A percentile compares a stretch with the other conserved stretches of the same genome.
Evolutionary conservation across 2,329 filamentous ascomycete species (phyloP).

Genomic region (Colletotrichum phormii): DNA sequence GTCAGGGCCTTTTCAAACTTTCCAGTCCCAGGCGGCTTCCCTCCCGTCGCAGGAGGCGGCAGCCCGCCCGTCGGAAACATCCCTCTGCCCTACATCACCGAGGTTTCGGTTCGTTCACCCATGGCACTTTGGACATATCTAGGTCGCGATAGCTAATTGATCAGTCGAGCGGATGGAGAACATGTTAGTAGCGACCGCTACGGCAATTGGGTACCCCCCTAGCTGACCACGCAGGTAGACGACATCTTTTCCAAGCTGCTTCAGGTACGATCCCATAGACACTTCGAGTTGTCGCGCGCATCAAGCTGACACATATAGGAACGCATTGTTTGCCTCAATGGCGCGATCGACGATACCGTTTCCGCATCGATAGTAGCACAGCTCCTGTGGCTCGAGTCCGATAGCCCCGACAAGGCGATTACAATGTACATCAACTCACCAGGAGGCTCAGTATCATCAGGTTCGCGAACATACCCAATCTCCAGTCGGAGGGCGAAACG

Average conservation of each 20-base stretch:
- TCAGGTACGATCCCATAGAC: constrained; percentile 62
- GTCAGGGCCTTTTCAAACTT: constrained; percentile 57
- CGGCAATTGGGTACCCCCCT: constrained; percentile 39
- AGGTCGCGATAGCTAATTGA: constrained; percentile 41
- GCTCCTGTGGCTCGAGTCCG: constrained; percentile 96
- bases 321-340: constrained; percentile 94
- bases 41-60: constrained; percentile 36
- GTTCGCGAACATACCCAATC: constrained; percentile 46
- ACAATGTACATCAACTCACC: constrained; percentile 98
- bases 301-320: constrained; percentile 64
- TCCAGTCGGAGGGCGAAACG: not conserved
- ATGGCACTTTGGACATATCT: not conserved
- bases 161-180: constrained; percentile 81
- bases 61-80: constrained; percentile 51
- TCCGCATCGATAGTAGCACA: constrained; percentile 97
- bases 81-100: constrained; percentile 70
- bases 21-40: constrained; percentile 42
- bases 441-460: constrained; percentile 86
- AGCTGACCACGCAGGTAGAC: constrained; percentile 58
- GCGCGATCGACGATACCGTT: constrained; percentile 87
- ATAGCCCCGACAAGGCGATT: constrained; percentile 93
- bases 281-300: constrained; percentile 31
- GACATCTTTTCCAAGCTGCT: constrained; percentile 86
- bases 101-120: constrained; percentile 58
- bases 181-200: constrained; percentile 66